Evolutionary conservation across 208 protist species (phyloP).

Genomic region (Trypanosoma rangeli): DNA sequence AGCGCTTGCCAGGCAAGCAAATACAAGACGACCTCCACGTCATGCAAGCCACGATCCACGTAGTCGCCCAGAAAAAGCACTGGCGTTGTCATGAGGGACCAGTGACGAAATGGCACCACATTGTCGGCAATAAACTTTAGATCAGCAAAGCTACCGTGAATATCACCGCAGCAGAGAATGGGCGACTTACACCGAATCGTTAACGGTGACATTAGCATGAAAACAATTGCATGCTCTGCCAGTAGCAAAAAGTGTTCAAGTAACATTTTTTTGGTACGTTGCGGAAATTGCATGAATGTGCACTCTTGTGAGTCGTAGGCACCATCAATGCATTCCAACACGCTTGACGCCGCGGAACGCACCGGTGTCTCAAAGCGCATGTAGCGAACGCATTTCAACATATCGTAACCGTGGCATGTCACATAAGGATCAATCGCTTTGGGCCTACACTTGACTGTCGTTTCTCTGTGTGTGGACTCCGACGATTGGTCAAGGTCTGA

Average conservation of each 20-base stretch:
- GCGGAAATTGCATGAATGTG: constrained; percentile 14
- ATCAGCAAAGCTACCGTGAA: constrained; percentile 74
- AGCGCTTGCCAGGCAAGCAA: constrained; percentile 73
- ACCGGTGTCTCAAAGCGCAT: constrained; percentile 12
- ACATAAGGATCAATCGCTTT: constrained; percentile 4
- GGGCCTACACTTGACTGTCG: neutral
- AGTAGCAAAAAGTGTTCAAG: constrained; percentile 19
- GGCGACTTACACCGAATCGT: constrained; percentile 48
- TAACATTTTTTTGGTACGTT: constrained; percentile 9
- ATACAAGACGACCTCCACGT: constrained; percentile 69
- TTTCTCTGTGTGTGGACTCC: neutral
- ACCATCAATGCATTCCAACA: constrained; percentile 23
- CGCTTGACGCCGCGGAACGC: constrained; percentile 13
- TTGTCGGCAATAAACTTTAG: constrained; percentile 41
- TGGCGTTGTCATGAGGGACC: constrained; percentile 46
- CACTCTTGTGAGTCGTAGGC: constrained; percentile 17
- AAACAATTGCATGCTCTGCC: constrained; percentile 7
- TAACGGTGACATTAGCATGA: constrained; percentile 16
- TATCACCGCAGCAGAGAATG: constrained; percentile 68
- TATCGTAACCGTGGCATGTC: constrained; percentile 5
- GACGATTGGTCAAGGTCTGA: neutral
- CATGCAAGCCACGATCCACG: constrained; percentile 91
- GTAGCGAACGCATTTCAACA: constrained; percentile 2
- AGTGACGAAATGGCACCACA: constrained; percentile 45
- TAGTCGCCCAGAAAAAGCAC: constrained; percentile 98